A percentile compares a stretch with the other conserved stretches of the same genome.
phyloP scores from a whole-genome alignment of 1,284 basidiomycete genomes.

The Boletus mariae region DNA sequence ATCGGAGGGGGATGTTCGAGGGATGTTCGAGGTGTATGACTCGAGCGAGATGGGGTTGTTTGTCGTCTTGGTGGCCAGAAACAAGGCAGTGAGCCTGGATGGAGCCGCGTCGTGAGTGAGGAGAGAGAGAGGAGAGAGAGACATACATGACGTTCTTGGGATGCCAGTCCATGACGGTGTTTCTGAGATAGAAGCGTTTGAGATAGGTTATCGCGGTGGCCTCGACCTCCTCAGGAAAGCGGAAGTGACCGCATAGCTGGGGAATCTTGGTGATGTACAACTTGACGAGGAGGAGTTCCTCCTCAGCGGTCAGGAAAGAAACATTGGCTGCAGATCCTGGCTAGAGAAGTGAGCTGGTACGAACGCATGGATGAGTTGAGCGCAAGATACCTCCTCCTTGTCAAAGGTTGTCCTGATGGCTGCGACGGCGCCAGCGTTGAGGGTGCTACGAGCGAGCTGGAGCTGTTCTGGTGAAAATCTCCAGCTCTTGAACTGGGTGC shows the following conservation, averaged over 20 bases:
- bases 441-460: constrained; percentile 49
- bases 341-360: constrained; percentile 17
- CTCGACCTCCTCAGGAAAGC: constrained; percentile 89
- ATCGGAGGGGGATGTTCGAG: constrained; percentile 74
- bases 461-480: constrained; percentile 74
- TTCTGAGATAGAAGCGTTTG: constrained; percentile 96
- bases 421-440: constrained; percentile 74
- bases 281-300: constrained; percentile 86
- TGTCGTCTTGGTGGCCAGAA: constrained; percentile 95
- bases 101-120: not conserved
- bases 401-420: constrained; percentile 77
- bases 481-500: constrained; percentile 88
- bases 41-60: constrained; percentile 90
- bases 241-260: constrained; percentile 81
- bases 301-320: constrained; percentile 53
- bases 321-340: constrained; percentile 22
- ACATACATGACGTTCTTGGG: constrained; percentile 96
- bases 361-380: constrained; percentile 4
- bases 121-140: not conserved
- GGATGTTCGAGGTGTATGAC: constrained; percentile 76
- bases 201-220: constrained; percentile 90
- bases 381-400: constrained; percentile 64
- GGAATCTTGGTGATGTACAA: constrained; percentile 88
- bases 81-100: constrained; percentile 87
- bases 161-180: constrained; percentile 99